phyloP scores from a whole-genome alignment of 2,329 filamentous ascomycete genomes.

The Penicillium sp. region DNA sequence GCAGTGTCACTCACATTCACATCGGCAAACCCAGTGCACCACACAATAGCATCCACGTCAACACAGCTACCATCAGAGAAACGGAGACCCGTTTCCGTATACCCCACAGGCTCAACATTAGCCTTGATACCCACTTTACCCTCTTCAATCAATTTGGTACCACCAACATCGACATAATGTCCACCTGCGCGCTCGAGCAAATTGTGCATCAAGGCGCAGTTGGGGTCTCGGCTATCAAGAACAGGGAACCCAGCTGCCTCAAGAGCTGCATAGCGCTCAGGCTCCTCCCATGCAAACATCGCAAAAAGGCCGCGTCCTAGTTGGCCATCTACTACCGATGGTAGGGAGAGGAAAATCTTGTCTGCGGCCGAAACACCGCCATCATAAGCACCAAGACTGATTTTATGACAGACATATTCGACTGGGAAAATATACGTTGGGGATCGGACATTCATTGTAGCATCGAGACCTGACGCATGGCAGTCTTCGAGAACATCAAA shows the following conservation, averaged over 20 bases:
- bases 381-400: conserved; percentile 29
- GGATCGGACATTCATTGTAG: conserved; percentile 49
- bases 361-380: conserved; percentile 14
- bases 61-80: conserved; percentile 37
- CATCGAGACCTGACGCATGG: conserved; percentile 40
- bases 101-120: conserved; percentile 32
- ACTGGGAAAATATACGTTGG: conserved; percentile 36
- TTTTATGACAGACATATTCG: conserved; percentile 20
- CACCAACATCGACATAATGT: conserved; percentile 45
- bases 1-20: conserved; percentile 30
- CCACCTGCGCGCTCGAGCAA: conserved; percentile 43
- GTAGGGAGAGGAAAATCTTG: conserved; percentile 6
- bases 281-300: conserved; percentile 29
- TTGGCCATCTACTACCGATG: conserved; percentile 12
- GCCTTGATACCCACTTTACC: conserved; percentile 34
- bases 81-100: conserved; percentile 31
- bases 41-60: conserved; percentile 42
- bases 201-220: conserved; percentile 29
- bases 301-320: conserved; percentile 19
- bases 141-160: conserved; percentile 27
- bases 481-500: conserved; percentile 53
- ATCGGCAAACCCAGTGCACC: conserved; percentile 46
- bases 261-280: conserved; percentile 37
- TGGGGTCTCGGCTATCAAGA: conserved; percentile 28
- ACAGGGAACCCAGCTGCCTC: conserved; percentile 40